Evolutionary conservation across 768 basidiomycete genomes (phyloP).

Genomic region (Suillus ampliporus): DNA sequence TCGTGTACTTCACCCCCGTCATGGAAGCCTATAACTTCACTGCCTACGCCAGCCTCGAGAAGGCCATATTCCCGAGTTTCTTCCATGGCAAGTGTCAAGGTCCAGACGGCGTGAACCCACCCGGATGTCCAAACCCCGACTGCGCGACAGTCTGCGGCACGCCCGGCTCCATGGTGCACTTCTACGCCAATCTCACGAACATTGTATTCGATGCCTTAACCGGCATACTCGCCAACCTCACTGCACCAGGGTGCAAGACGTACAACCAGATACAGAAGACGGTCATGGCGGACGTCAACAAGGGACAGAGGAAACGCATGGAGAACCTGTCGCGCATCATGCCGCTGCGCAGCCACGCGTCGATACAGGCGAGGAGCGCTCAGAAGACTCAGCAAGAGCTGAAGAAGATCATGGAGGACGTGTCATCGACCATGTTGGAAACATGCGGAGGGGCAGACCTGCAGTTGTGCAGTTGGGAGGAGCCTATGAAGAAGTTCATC

Average conservation of each 20-base stretch:
- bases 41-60: conserved; percentile 51
- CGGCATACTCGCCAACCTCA: conserved; percentile 39
- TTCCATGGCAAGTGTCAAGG: conserved; percentile 80
- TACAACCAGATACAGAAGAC: conserved; percentile 49
- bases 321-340: conserved; percentile 16
- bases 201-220: conserved; percentile 55
- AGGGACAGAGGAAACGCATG: conserved; percentile 16
- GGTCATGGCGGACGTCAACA: conserved; percentile 44
- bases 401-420: conserved; percentile 38
- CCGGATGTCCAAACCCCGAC: conserved; percentile 79
- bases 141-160: conserved; percentile 83
- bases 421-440: conserved; percentile 38
- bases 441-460: conserved; percentile 55
- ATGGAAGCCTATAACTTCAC: conserved; percentile 49
- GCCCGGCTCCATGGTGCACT: conserved; percentile 80
- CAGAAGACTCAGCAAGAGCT: conserved; percentile 31
- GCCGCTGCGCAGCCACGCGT: conserved; percentile 6
- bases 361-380: conserved; percentile 25
- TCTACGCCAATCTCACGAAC: conserved; percentile 53
- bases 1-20: conserved; percentile 52
- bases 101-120: conserved; percentile 58
- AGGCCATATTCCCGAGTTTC: conserved; percentile 67
- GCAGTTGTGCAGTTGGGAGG: conserved; percentile 64
- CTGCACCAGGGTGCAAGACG: conserved; percentile 43
- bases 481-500: conserved; percentile 64